Base-by-base conservation (phyloP, 1,139 yeast species). In the Yarrowia galli region DNA sequence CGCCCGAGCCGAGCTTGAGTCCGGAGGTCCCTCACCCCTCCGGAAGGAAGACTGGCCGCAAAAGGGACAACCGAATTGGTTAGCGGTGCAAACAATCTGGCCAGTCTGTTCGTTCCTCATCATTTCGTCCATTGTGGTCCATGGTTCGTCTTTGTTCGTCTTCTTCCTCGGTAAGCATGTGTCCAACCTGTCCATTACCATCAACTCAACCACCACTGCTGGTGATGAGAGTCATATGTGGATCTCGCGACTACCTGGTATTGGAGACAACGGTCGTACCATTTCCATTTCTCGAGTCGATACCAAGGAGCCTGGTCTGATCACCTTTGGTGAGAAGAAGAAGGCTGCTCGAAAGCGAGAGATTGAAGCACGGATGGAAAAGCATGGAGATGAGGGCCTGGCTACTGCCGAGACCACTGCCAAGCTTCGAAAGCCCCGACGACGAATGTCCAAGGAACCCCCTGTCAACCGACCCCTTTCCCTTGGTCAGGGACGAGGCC, bases 121-220 rank as follows among this genome's bases (percentile, higher is more conserved):
- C 46, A 82, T 95, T 13, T 85, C 96, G 0, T 92, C 98, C 2
- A 95, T 95, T 73, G 81, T 92, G 35, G 97, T 95, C 36, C 99
- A 95, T 79, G 99, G 99, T 16, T 93, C 98, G 0, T 92, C 98
- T 0, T 97, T 95, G 58, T 99, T 99, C 0, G 97, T 93, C 7
- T 85, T 92, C 72, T 88, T 96, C 5, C 83, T 95, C 67, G 98
- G 98, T 67, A 90, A 88, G 74, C 89, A 96, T 70, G 84, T 95
- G 76, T 92, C 93, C 79, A 88, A 96, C 70, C 89, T 95, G 89
- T 92, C 97, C 7, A 87, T 95, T 73, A 91, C 98, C 3, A 91
- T 92, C 90, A 87, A 98, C 0, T 89, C 91, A 76, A 92, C 97
- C 25, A 61, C 66, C 28, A 86, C 91, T 5, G 86, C 86, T 66